phyloP scores from a whole-genome alignment of 2,329 filamentous ascomycete genomes.

The Furcasterigmium furcatum region DNA sequence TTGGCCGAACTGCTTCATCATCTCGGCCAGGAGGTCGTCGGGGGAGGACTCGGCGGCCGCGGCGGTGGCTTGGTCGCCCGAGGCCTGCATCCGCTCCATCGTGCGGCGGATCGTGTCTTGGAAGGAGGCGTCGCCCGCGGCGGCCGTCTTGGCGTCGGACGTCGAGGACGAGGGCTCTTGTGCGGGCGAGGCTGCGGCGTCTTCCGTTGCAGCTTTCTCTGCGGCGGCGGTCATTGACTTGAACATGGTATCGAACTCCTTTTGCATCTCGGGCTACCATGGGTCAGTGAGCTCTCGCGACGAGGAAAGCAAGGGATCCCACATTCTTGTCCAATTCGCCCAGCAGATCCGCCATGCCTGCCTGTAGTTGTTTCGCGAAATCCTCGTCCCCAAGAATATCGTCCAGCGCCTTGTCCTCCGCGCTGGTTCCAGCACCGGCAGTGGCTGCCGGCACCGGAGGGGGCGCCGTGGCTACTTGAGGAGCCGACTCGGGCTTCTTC shows the following conservation, averaged over 20 bases:
- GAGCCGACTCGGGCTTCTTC: constrained; percentile 27
- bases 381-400: constrained; percentile 65
- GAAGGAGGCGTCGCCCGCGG: constrained; percentile 63
- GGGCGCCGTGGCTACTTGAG: constrained; percentile 9
- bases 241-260: constrained; percentile 75
- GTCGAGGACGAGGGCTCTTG: constrained; percentile 20
- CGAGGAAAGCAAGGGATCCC: neutral
- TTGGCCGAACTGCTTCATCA: constrained; percentile 83
- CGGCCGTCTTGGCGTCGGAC: constrained; percentile 21
- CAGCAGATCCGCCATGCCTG: constrained; percentile 82
- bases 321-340: constrained; percentile 58
- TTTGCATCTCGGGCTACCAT: constrained; percentile 65
- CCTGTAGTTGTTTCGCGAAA: constrained; percentile 82
- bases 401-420: constrained; percentile 22
- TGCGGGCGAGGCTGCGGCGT: constrained; percentile 16
- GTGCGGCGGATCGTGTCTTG: constrained; percentile 90
- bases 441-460: constrained; percentile 17
- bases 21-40: constrained; percentile 84
- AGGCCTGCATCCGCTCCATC: constrained; percentile 94
- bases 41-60: constrained; percentile 64
- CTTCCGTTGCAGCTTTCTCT: constrained; percentile 17
- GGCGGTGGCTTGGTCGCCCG: constrained; percentile 79
- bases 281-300: neutral
- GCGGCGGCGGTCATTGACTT: constrained; percentile 61
- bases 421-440: constrained; percentile 6